Base-by-base conservation (phyloP, 2,329 filamentous ascomycete species). In the Helotiales sp. region DNA sequence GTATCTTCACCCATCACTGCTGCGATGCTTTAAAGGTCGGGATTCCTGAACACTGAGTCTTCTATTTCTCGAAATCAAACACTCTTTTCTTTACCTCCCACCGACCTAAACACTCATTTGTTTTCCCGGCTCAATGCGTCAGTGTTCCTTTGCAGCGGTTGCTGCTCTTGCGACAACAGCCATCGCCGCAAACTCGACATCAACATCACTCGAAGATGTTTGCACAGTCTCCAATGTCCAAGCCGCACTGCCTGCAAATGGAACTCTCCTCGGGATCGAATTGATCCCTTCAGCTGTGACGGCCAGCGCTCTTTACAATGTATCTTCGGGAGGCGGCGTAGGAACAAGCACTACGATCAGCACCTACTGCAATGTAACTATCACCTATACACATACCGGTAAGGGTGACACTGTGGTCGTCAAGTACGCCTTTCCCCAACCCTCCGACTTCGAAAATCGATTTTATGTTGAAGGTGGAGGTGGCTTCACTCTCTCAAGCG, bases 391-490 rank as follows among this genome's bases (percentile, higher is more conserved):
- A 1, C 70, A 72, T 38, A 50, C 61, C 1, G 65, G 67, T 9
- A 60, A 65, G 19, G 57, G 56, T 6, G 68, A 71, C 60, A 66
- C 57, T 49, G 69, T 75, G 2, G 60, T 71, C 4, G 55, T 76
- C 44, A 67, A 67, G 55, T 74, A 74, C 48, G 68, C 63, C 19
- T 70, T 75, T 57, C 74, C 73, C 8, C 59, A 60, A 7, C 72
- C 73, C 0, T 67, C 69, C 19, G 68, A 71, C 40, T 79, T 75
- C 65, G 63, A 76, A 63, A 77, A 75, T 63, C 75, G 77, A 17
- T 79, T 77, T 66, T 77, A 77, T 53, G 72, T 76, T 5, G 73
- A 66, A 13, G 77, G 77, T 7, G 77, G 77, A 19, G 76, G 76
- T 22, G 77, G 76, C 2, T 78, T 72, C 67, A 69, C 72, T 15